Evolutionary conservation across 768 basidiomycete genomes (phyloP).

Genomic region (Tylopilus vinaceipallidus): DNA sequence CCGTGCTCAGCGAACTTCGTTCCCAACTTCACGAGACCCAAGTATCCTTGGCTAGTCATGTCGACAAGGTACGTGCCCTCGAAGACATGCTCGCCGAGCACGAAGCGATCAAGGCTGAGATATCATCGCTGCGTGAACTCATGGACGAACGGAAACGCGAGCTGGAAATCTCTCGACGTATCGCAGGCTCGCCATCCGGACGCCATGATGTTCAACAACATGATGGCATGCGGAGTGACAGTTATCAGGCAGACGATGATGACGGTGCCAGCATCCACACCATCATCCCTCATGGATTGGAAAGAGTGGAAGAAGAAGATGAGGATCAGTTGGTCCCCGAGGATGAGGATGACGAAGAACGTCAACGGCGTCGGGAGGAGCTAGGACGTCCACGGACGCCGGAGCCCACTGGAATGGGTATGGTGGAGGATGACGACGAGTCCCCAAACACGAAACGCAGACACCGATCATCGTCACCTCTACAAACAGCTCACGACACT

Average conservation of each 20-base stretch:
- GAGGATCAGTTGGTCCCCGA: conserved; percentile 49
- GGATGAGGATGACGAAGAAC: conserved; percentile 48
- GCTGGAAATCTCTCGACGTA: conserved; percentile 30
- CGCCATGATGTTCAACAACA: conserved; percentile 19
- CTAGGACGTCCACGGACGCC: conserved; percentile 77
- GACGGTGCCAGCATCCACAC: conserved; percentile 74
- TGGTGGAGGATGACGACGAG: conserved; percentile 46
- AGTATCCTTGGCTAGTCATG: conserved; percentile 66
- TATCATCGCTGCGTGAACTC: conserved; percentile 66
- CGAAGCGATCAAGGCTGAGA: conserved; percentile 77
- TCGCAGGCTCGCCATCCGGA: conserved; percentile 25
- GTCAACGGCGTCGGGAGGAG: conserved; percentile 45
- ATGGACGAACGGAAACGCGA: conserved; percentile 66
- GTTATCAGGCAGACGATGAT: conserved; percentile 55
- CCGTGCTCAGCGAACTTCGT: conserved; percentile 63
- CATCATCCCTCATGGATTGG: conserved; percentile 64
- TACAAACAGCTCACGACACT: conserved; percentile 19
- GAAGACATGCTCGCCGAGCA: conserved; percentile 84
- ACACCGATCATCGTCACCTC: conserved; percentile 18
- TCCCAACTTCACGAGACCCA: conserved; percentile 85
- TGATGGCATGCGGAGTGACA: conserved; percentile 13
- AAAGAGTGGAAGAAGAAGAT: conserved; percentile 73
- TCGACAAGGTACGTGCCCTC: conserved; percentile 80
- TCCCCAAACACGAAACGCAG: conserved; percentile 21
- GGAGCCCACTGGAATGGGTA: conserved; percentile 66